Conservation (phyloP, 352 stramenopile genomes). For the Phytopythium montanum region DNA sequence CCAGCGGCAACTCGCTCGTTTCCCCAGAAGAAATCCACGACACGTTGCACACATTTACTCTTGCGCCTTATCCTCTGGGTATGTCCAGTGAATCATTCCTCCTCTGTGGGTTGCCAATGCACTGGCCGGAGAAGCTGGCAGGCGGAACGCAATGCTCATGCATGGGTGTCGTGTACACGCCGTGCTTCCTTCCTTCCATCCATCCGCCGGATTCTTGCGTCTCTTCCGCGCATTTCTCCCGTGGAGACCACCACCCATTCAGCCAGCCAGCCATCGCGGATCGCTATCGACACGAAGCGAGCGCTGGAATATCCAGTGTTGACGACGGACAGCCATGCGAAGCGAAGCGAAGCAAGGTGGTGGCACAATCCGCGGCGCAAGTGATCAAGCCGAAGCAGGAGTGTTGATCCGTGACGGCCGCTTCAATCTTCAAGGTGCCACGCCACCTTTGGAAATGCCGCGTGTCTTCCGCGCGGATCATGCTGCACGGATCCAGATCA, state of each 20-base stretch:
- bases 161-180: too few species aligned
- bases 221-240: too few species aligned
- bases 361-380: background rate
- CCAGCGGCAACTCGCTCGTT: background rate
- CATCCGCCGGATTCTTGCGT: too few species aligned
- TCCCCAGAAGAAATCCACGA: background rate
- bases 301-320: too few species aligned
- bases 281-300: too few species aligned
- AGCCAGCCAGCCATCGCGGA: too few species aligned
- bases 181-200: background rate
- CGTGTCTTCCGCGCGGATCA: too few species aligned
- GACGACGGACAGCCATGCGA: background rate
- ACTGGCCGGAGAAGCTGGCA: background rate
- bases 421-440: constrained; percentile 1
- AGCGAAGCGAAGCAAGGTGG: too few species aligned
- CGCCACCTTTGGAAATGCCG: background rate
- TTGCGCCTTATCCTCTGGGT: background rate
- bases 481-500: too few species aligned
- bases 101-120: too few species aligned
- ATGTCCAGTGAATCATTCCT: background rate
- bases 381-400: background rate
- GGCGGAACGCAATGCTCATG: background rate
- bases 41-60: background rate
- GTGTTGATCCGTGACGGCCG: background rate
- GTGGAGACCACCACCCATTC: too few species aligned